phyloP scores from a whole-genome alignment of 768 basidiomycete genomes.

The Pleurotus pulmonarius region DNA sequence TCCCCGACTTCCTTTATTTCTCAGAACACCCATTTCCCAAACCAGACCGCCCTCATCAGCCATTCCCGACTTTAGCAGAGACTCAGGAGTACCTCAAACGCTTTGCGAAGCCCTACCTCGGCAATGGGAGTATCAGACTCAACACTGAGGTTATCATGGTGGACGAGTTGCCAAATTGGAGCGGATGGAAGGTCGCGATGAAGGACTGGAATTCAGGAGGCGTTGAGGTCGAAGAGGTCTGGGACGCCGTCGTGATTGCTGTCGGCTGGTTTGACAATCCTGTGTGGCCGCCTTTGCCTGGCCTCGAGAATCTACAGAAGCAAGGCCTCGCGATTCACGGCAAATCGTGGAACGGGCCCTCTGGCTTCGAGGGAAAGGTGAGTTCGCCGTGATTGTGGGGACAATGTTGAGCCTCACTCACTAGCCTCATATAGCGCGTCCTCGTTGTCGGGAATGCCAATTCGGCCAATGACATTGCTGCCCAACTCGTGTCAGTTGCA shows the following conservation, averaged over 20 bases:
- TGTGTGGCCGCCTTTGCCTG: constrained; percentile 39
- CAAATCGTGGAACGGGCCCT: constrained; percentile 36
- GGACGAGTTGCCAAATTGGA: constrained; percentile 25
- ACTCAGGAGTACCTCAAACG: constrained; percentile 32
- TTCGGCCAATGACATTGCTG: constrained; percentile 49
- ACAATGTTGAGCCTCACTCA: no score
- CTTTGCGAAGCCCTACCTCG: constrained; percentile 29
- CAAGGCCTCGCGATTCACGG: constrained; percentile 38
- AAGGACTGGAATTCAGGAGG: constrained; percentile 27
- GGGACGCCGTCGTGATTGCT: constrained; percentile 49
- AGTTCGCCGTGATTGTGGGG: neutral
- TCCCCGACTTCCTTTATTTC: constrained; percentile 40
- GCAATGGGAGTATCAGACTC: constrained; percentile 31
- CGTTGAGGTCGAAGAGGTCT: constrained; percentile 28
- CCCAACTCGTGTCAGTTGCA: constrained; percentile 36
- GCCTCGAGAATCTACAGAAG: constrained; percentile 31
- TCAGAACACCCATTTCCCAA: constrained; percentile 33
- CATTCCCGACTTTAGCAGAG: constrained; percentile 35
- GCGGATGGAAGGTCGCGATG: constrained; percentile 37
- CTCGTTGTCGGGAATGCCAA: constrained; percentile 50
- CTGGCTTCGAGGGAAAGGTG: constrained; percentile 33
- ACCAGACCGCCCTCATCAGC: constrained; percentile 26
- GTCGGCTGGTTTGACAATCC: constrained; percentile 43
- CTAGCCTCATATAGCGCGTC: constrained; percentile 27
- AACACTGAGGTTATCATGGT: constrained; percentile 36